Evolutionary conservation across 306 rosid species (phyloP), one percentile per base, ranked within the genome.

Genomic region (Parietaria judaica): DNA sequence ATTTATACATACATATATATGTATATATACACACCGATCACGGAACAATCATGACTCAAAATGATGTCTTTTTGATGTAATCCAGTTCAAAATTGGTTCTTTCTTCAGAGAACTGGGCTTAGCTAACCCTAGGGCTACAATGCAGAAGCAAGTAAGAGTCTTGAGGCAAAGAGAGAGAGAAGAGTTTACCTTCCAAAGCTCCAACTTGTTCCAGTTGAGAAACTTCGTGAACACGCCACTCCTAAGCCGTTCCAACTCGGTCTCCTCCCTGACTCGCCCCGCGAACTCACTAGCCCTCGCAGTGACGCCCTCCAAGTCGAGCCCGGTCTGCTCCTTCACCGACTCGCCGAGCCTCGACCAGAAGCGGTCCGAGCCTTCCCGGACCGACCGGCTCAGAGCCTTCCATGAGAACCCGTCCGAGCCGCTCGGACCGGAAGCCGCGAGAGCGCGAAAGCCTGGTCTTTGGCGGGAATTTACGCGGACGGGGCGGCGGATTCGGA

Each of bases 321-420:
- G 61, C 78, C 96, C 94, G 48, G 86, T 78, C 70, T 92, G 95
- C 68, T 79, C 81, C 83, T 83, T 86, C 76, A 82, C 62, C 49
- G 67, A 68, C 64, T 88, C 86, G 1, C 86, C 78, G 15, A 88
- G 79, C 55, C 72, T 78, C 41, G 71, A 66, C 84, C 95, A 88
- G 63, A 92, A 86, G 59, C 77, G 83, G 75, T 47, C 79, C 9
- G 90, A 84, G 23, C 94, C 95, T 31, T 78, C 87, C 67, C 66
- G 75, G 46, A 92, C 47, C 0, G 95, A 83, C 35, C 52, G 76
- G 38, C 63, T 12, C 37, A 86, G 76, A 36, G 61, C 60, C 54
- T 34, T 54, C 88, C 85, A 88, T 10, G 96, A 78, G 64, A 81
- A 70, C 17, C 85, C 80, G 14, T 66, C 77, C 9, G 79, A 66